Evolutionary conservation across 116 monocot genomes (phyloP).

Genomic region (Trichopus zeylanicus): DNA sequence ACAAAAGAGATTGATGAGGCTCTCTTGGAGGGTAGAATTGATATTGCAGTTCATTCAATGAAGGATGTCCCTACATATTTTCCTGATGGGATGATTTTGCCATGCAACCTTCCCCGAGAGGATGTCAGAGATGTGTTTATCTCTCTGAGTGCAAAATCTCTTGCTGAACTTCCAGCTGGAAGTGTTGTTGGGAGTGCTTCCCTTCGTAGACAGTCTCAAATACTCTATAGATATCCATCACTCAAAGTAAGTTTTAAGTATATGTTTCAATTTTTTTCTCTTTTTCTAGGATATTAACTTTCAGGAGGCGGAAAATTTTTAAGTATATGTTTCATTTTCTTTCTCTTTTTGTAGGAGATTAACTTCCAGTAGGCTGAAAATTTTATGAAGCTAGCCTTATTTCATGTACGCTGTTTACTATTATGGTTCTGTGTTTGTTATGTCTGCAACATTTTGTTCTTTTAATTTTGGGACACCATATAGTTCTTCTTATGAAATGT

Average conservation of each 20-base stretch:
- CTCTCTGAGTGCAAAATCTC: conserved; percentile 66
- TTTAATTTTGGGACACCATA: too few species aligned
- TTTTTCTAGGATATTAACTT: too few species aligned
- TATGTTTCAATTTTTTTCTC: not conserved
- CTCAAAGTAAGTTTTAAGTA: conserved; percentile 47
- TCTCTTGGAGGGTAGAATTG: conserved; percentile 72
- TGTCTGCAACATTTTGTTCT: too few species aligned
- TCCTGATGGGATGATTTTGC: conserved; percentile 76
- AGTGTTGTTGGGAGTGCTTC: conserved; percentile 94
- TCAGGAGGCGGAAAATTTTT: too few species aligned
- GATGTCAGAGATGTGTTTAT: conserved; percentile 95
- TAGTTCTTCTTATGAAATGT: too few species aligned
- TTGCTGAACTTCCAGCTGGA: conserved; percentile 81
- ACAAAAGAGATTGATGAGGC: conserved; percentile 99
- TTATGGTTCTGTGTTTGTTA: too few species aligned
- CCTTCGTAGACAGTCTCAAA: conserved; percentile 86
- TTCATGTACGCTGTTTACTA: too few species aligned
- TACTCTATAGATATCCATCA: conserved; percentile 71
- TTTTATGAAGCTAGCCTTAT: too few species aligned
- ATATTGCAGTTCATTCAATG: conserved; percentile 98
- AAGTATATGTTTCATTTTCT: too few species aligned
- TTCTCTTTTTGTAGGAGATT: too few species aligned
- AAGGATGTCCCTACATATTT: conserved; percentile 97
- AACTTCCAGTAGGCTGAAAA: too few species aligned
- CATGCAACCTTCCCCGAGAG: conserved; percentile 90